Percentiles rank a stretch among this genome's conserved stretches.
Evolutionary conservation across 225 moss, liverwort and hornwort genomes (phyloP).

Genomic region (Polytrichum formosum): DNA sequence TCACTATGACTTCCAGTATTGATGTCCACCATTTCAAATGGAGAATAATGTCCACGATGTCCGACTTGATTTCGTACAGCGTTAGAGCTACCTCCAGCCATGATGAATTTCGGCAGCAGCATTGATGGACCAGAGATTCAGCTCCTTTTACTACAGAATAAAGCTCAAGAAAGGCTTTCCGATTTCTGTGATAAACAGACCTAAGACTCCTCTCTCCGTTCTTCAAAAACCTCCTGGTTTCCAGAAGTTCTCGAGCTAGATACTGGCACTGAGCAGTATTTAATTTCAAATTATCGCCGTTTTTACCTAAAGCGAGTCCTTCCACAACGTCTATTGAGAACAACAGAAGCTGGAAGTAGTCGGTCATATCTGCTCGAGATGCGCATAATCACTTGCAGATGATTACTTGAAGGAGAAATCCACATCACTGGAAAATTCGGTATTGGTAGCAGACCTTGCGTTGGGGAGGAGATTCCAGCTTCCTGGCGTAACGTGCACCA

Average conservation of each 20-base stretch:
- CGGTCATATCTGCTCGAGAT: neutral
- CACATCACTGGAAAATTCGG: no score
- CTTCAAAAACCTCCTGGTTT: neutral
- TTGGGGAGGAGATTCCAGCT: no score
- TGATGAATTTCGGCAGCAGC: conserved; percentile 6
- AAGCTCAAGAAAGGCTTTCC: conserved; percentile 7
- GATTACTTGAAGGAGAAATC: no score
- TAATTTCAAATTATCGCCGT: neutral
- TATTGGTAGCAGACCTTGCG: no score
- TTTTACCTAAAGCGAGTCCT: neutral
- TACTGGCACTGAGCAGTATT: conserved; percentile 1
- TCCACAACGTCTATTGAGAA: conserved; percentile 10
- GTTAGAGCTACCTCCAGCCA: conserved; percentile 6
- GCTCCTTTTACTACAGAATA: conserved; percentile 17
- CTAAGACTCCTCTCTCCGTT: neutral
- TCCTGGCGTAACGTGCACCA: no score
- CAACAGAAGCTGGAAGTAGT: conserved; percentile 15
- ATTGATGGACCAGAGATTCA: conserved; percentile 15
- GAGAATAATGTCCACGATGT: conserved; percentile 16
- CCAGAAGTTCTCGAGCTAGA: neutral
- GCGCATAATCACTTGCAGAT: no score
- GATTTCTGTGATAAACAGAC: neutral
- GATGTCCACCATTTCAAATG: conserved; percentile 25
- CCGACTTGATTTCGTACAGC: conserved; percentile 9
- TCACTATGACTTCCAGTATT: conserved; percentile 5